Evolutionary conservation across 805 yeast genomes (phyloP).

Genomic region (Lipomyces oligophaga): DNA sequence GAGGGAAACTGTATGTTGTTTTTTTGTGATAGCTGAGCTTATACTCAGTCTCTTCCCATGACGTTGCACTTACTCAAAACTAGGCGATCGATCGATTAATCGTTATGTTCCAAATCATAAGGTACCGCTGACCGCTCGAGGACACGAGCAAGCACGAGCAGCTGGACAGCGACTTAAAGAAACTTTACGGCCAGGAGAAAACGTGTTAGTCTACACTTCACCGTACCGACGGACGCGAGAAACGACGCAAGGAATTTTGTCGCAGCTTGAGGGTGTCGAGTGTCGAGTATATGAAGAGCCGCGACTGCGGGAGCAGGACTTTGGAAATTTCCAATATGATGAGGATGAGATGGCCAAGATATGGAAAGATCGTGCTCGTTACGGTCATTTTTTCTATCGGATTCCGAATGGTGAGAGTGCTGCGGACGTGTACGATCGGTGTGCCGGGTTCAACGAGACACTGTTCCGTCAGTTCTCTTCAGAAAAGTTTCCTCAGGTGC

Average conservation of each 20-base stretch:
- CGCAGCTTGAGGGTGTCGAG: conserved; percentile 48
- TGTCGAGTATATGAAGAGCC: conserved; percentile 79
- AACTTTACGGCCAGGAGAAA: conserved; percentile 47
- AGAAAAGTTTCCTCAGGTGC: conserved; percentile 69
- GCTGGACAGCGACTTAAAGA: conserved; percentile 39
- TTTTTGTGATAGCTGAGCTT: neutral
- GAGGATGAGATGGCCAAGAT: conserved; percentile 70
- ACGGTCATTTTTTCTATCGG: conserved; percentile 84
- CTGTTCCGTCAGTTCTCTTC: conserved; percentile 72
- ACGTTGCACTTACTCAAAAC: neutral
- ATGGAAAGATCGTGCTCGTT: conserved; percentile 79
- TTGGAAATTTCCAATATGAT: conserved; percentile 84
- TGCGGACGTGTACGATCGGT: conserved; percentile 90
- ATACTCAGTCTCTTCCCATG: neutral
- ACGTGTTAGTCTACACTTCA: conserved; percentile 75
- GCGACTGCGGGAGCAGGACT: conserved; percentile 88
- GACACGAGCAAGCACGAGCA: conserved; percentile 46
- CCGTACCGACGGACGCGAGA: conserved; percentile 84
- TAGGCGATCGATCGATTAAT: conserved; percentile 72
- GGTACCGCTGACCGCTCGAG: conserved; percentile 66
- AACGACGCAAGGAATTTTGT: conserved; percentile 67
- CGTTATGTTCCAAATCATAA: conserved; percentile 74
- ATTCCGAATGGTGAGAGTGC: conserved; percentile 95
- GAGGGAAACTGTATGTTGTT: conserved; percentile 62
- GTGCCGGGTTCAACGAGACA: conserved; percentile 86